Evolutionary conservation across 2,329 filamentous ascomycete genomes (phyloP).

Genomic region (Cercospora sp.): DNA sequence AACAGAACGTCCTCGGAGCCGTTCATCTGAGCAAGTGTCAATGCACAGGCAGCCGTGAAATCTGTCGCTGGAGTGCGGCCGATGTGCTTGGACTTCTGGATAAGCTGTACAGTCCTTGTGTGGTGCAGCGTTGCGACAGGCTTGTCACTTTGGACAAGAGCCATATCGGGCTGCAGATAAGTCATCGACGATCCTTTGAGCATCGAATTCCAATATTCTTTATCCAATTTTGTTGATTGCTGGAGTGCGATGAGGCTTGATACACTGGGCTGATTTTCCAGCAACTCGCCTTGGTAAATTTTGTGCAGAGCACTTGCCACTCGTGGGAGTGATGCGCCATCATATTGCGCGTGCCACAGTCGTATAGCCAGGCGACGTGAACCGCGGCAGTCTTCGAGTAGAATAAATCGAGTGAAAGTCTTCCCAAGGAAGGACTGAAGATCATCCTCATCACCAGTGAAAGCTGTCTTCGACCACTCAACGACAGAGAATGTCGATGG

Average conservation of each 20-base stretch:
- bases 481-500: not conserved
- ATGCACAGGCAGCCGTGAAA: slow-evolving; percentile 10
- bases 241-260: not conserved
- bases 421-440: not conserved
- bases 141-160: not conserved
- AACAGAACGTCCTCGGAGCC: slow-evolving; percentile 8
- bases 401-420: not conserved
- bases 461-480: not conserved
- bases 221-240: not conserved
- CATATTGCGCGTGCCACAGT: slow-evolving; percentile 40
- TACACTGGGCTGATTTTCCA: not conserved
- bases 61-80: slow-evolving; percentile 8
- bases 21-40: not conserved
- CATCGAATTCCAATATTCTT: not conserved
- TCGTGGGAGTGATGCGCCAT: slow-evolving; percentile 52
- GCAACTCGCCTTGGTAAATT: slow-evolving; percentile 37
- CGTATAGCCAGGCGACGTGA: slow-evolving; percentile 27
- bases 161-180: not conserved
- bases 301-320: slow-evolving; percentile 58
- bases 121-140: not conserved
- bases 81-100: not conserved
- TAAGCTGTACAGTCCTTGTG: not conserved
- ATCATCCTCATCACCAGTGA: not conserved
- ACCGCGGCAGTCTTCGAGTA: not conserved
- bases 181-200: slow-evolving; percentile 1